phyloP scores from a whole-genome alignment of 495 filamentous ascomycete genomes.

The Hyaloscypha hepaticicola region DNA sequence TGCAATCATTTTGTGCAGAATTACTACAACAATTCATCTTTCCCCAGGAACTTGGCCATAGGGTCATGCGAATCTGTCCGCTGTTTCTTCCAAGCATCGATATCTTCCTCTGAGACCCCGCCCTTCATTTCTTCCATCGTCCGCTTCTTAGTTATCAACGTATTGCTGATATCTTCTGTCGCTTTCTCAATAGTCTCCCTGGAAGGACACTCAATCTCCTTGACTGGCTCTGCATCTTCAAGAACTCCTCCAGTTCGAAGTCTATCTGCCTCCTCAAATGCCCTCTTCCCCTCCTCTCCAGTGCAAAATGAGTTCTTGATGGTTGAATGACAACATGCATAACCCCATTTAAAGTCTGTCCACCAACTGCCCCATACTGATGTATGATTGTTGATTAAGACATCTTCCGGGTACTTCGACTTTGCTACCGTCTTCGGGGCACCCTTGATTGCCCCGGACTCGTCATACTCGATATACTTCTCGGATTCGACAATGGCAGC shows the following conservation, averaged over 20 bases:
- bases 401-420: constrained; percentile 89
- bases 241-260: constrained; percentile 52
- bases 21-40: constrained; percentile 44
- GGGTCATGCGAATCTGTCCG: constrained; percentile 71
- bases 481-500: constrained; percentile 76
- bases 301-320: constrained; percentile 98
- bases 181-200: constrained; percentile 32
- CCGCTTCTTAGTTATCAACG: constrained; percentile 54
- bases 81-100: constrained; percentile 78
- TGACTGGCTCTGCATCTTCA: constrained; percentile 30
- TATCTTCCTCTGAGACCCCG: constrained; percentile 77
- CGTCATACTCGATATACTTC: constrained; percentile 93
- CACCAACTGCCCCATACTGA: constrained; percentile 98
- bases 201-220: constrained; percentile 38
- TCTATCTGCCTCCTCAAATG: constrained; percentile 65
- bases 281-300: constrained; percentile 75
- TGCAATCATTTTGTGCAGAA: neutral
- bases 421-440: constrained; percentile 70
- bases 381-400: constrained; percentile 86
- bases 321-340: constrained; percentile 88
- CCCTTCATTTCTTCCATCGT: constrained; percentile 70
- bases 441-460: constrained; percentile 84
- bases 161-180: constrained; percentile 18
- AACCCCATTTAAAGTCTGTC: constrained; percentile 95
- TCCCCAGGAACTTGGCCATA: constrained; percentile 75